Percentiles rank a stretch among this genome's conserved stretches.
phyloP scores from a whole-genome alignment of 2,329 filamentous ascomycete species.

The Aaosphaeria arxii region DNA sequence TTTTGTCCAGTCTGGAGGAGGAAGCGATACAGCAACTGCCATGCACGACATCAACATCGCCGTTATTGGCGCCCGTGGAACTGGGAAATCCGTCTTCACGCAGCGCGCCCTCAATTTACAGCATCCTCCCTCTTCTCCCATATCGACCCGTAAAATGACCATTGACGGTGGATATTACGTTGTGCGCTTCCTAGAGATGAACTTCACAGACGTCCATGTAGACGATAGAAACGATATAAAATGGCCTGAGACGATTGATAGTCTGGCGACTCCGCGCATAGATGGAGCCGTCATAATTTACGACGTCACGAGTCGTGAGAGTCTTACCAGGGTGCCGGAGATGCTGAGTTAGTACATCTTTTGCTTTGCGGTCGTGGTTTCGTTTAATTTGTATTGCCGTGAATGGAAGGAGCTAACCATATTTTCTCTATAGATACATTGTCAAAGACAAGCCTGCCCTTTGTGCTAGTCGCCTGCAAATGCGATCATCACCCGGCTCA shows the following conservation, averaged over 20 bases:
- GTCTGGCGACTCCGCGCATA: conserved; percentile 68
- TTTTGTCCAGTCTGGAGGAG: conserved; percentile 15
- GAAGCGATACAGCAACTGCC: conserved; percentile 25
- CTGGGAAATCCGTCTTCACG: conserved; percentile 61
- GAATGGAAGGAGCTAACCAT: background rate
- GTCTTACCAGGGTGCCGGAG: conserved; percentile 69
- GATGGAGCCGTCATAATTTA: conserved; percentile 85
- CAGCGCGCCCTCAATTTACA: conserved; percentile 55
- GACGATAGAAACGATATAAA: conserved; percentile 52
- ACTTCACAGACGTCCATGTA: conserved; percentile 52
- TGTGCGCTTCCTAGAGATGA: conserved; percentile 57
- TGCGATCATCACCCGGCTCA: conserved; percentile 73
- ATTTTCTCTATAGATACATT: conserved; percentile 60
- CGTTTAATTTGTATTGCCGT: background rate
- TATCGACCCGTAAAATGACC: conserved; percentile 52
- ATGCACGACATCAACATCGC: conserved; percentile 58
- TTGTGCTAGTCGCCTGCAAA: conserved; percentile 83
- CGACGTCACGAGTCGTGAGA: conserved; percentile 77
- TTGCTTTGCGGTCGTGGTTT: background rate
- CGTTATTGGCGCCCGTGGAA: conserved; percentile 52
- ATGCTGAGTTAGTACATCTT: conserved; percentile 66
- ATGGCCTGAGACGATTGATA: conserved; percentile 57
- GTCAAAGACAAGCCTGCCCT: conserved; percentile 69
- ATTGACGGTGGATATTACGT: conserved; percentile 55
- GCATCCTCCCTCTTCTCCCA: conserved; percentile 40